Percentiles rank a stretch among this genome's conserved stretches.
Evolutionary conservation across 345 rosid genomes (phyloP).

Genomic region (Pistacia vera): DNA sequence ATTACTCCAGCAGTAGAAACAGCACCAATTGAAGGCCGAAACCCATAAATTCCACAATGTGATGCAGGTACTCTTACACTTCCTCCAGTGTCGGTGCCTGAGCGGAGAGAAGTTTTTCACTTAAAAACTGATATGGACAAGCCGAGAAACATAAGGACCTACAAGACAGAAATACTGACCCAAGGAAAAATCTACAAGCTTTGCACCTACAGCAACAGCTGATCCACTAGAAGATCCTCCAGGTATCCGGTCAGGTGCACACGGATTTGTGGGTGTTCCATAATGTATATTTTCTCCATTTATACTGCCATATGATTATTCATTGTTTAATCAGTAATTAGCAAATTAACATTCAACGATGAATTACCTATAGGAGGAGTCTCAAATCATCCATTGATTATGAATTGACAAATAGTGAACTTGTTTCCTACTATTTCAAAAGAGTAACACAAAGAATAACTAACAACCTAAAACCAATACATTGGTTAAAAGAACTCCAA

Average conservation of each 20-base stretch:
- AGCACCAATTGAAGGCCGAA: constrained; percentile 69
- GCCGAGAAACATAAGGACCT: neutral
- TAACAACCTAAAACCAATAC: constrained; percentile 67
- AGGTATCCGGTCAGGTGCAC: constrained; percentile 70
- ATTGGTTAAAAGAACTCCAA: constrained; percentile 46
- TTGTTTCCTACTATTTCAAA: neutral
- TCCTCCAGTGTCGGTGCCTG: constrained; percentile 96
- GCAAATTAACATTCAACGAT: neutral
- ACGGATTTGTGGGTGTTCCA: constrained; percentile 87
- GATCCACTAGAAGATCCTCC: constrained; percentile 99
- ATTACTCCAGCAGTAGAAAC: constrained; percentile 65
- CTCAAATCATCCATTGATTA: neutral
- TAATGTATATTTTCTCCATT: constrained; percentile 85
- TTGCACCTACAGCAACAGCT: constrained; percentile 91
- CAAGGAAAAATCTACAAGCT: constrained; percentile 80
- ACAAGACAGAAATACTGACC: constrained; percentile 43
- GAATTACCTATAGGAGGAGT: neutral
- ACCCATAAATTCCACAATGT: constrained; percentile 76
- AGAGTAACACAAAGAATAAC: neutral
- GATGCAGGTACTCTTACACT: constrained; percentile 91
- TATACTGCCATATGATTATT: constrained; percentile 44
- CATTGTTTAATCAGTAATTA: neutral
- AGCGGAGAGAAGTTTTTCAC: constrained; percentile 11
- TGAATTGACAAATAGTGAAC: neutral
- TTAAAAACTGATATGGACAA: neutral